phyloP scores from a whole-genome alignment of 257 asterid species.

The Solanum boliviense region DNA sequence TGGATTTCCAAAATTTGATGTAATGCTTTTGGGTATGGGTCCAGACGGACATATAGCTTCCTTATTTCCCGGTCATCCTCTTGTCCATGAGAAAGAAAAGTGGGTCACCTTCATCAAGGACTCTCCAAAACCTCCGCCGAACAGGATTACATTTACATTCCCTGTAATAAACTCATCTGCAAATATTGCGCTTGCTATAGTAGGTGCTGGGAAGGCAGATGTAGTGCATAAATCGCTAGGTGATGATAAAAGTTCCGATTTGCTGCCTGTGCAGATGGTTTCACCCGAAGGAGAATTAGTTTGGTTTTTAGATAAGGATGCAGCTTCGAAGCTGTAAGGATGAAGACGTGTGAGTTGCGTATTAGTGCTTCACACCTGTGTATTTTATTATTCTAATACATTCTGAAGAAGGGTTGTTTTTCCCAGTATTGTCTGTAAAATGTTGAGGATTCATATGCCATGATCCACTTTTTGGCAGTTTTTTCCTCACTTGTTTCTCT shows the following conservation, averaged over 20 bases:
- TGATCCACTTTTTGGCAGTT: neutral
- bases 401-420: neutral
- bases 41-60: constrained; percentile 97
- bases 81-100: constrained; percentile 51
- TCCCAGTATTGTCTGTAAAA: neutral
- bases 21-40: constrained; percentile 91
- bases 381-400: neutral
- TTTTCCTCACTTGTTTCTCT: neutral
- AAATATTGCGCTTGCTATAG: constrained; percentile 62
- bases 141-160: constrained; percentile 80
- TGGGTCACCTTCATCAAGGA: constrained; percentile 82
- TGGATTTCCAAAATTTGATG: constrained; percentile 83
- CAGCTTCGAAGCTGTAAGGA: constrained; percentile 70
- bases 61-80: constrained; percentile 79
- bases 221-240: constrained; percentile 43
- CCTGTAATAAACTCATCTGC: constrained; percentile 83
- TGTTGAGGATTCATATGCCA: neutral
- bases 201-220: constrained; percentile 68
- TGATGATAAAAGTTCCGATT: constrained; percentile 34
- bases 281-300: constrained; percentile 66
- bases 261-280: constrained; percentile 71
- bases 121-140: constrained; percentile 94
- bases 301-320: constrained; percentile 85
- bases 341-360: neutral
- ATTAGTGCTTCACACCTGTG: neutral